These are phyloP conservation scores for Aspergillus sp. DNA, from an alignment of 2,329 filamentous ascomycete species.

Conservation along the genomic window DNA sequence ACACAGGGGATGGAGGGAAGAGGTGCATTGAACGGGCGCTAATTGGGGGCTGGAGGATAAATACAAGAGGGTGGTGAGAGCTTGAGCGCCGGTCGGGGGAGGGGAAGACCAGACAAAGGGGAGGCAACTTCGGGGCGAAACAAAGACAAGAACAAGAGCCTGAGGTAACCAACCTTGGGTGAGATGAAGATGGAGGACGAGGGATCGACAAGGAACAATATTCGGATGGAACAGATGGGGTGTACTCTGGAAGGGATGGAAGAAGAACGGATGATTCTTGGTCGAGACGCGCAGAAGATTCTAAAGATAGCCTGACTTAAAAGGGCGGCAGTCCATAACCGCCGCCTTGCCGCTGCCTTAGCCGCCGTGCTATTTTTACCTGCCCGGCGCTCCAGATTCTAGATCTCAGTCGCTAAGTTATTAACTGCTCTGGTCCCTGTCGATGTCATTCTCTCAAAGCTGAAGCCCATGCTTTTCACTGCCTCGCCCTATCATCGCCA, in stretches of 20 bases:
- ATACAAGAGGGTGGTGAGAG: background rate
- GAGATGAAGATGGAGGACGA: constrained; percentile 6
- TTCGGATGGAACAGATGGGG: constrained; percentile 13
- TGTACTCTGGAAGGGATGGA: constrained; percentile 16
- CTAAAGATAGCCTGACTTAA: constrained; percentile 31
- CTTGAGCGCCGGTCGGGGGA: constrained; percentile 4
- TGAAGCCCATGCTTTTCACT: background rate
- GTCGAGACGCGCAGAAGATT: constrained; percentile 30
- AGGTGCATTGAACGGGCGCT: constrained; percentile 10
- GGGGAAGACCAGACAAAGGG: constrained; percentile 4
- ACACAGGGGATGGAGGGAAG: constrained; percentile 2
- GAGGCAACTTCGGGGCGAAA: constrained; percentile 2
- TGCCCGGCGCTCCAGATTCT: background rate
- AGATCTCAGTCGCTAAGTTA: background rate
- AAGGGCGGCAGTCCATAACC: constrained; percentile 10
- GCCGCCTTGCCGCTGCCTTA: constrained; percentile 11
- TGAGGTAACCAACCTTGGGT: constrained; percentile 17
- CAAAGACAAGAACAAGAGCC: constrained; percentile 4
- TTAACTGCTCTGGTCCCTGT: no score
- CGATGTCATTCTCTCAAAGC: background rate
- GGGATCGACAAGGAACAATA: constrained; percentile 13
- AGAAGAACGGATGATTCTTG: constrained; percentile 16
- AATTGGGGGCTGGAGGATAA: constrained; percentile 11
- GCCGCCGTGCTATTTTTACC: constrained; percentile 16
- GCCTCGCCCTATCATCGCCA: background rate